phyloP scores from a whole-genome alignment of 2,329 filamentous ascomycete species.

The Alternaria arborescens region DNA sequence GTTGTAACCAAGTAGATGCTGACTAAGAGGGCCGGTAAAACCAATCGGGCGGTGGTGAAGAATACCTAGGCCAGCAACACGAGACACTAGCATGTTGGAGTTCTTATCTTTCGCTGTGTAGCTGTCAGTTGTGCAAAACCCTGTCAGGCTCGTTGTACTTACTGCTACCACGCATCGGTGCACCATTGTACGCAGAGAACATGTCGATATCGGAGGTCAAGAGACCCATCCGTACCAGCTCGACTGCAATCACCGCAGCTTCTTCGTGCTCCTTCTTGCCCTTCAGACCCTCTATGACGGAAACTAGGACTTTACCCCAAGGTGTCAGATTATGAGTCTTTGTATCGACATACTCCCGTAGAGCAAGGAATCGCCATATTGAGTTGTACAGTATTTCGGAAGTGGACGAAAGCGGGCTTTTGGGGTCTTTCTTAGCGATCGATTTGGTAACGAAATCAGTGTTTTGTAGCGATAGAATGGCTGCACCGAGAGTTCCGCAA shows the following conservation, averaged over 20 bases:
- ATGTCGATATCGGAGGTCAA: constrained; percentile 73
- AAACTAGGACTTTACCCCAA: constrained; percentile 80
- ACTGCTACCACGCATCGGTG: constrained; percentile 64
- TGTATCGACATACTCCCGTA: constrained; percentile 84
- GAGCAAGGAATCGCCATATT: constrained; percentile 87
- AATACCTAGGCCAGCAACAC: constrained; percentile 83
- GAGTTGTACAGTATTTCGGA: constrained; percentile 78
- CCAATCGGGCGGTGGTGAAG: constrained; percentile 85
- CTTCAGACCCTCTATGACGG: constrained; percentile 72
- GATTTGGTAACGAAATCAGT: constrained; percentile 74
- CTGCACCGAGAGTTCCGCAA: constrained; percentile 57
- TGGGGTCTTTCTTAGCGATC: constrained; percentile 63
- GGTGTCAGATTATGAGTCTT: constrained; percentile 76
- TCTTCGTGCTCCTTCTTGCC: constrained; percentile 70
- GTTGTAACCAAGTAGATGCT: constrained; percentile 86
- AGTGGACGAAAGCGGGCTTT: constrained; percentile 64
- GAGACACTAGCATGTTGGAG: constrained; percentile 82
- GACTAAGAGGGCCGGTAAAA: constrained; percentile 92
- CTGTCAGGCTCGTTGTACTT: constrained; percentile 21
- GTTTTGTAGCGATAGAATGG: constrained; percentile 70
- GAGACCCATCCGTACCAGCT: constrained; percentile 80
- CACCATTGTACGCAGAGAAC: constrained; percentile 65
- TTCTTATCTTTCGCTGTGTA: constrained; percentile 74
- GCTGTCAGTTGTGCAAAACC: constrained; percentile 23
- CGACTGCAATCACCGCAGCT: constrained; percentile 81